A percentile compares a stretch with the other conserved stretches of the same genome.
These are phyloP conservation scores for Hyphodiscus hymeniophilus DNA, from an alignment of 495 filamentous ascomycete genomes.

Conservation along the genomic window DNA sequence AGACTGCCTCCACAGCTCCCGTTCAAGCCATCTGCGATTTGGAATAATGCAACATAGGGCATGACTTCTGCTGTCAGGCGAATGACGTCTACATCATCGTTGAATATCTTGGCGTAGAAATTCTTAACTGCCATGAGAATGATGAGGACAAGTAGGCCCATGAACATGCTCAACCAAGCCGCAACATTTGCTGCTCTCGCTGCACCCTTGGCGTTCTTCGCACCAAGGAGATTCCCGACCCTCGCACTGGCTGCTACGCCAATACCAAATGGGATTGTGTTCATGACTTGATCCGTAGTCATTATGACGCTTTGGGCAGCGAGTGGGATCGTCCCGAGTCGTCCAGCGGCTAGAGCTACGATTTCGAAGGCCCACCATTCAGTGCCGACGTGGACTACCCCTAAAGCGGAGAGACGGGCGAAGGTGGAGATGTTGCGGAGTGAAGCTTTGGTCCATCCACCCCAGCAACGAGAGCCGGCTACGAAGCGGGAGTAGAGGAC, in stretches of 20 bases:
- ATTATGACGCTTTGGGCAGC: constrained; percentile 91
- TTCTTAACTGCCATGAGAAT: constrained; percentile 67
- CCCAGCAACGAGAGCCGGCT: constrained; percentile 71
- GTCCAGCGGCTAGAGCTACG: constrained; percentile 81
- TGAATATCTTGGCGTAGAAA: constrained; percentile 77
- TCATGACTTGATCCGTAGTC: constrained; percentile 89
- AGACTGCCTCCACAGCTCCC: constrained; percentile 77
- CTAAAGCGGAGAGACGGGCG: constrained; percentile 65
- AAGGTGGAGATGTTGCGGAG: constrained; percentile 64
- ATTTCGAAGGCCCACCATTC: constrained; percentile 98
- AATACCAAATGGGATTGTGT: constrained; percentile 86
- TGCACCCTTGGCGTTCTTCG: constrained; percentile 58
- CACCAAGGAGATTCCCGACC: constrained; percentile 77
- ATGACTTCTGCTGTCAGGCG: constrained; percentile 71
- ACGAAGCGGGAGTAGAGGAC: constrained; percentile 69
- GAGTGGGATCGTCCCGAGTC: constrained; percentile 72
- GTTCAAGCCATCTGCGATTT: constrained; percentile 86
- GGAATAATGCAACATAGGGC: constrained; percentile 87
- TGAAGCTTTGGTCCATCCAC: constrained; percentile 63
- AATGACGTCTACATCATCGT: constrained; percentile 69
- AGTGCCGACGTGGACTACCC: constrained; percentile 82
- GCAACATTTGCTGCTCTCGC: constrained; percentile 69
- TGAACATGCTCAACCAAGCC: constrained; percentile 61
- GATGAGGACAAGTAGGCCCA: constrained; percentile 61
- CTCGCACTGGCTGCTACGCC: constrained; percentile 76